phyloP scores from a whole-genome alignment of 1,284 basidiomycete genomes.

The Takashimella tepidaria region DNA sequence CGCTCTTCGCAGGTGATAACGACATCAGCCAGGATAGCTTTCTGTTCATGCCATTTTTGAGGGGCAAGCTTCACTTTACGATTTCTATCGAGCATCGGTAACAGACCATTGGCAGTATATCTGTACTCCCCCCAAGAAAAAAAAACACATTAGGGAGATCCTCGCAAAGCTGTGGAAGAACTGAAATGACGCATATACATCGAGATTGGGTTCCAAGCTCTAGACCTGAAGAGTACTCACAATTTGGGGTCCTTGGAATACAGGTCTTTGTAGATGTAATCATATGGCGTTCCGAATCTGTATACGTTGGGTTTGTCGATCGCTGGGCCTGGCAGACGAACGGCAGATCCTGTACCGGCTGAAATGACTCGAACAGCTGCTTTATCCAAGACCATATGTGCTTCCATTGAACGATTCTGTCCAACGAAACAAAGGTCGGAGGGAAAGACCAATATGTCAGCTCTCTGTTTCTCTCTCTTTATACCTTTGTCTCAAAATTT shows the following conservation, averaged over 20 bases:
- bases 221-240: no score
- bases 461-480: no score
- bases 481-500: no score
- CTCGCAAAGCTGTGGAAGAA: no score
- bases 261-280: constrained; percentile 92
- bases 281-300: constrained; percentile 96
- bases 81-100: constrained; percentile 97
- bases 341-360: constrained; percentile 93
- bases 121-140: no score
- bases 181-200: no score
- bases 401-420: constrained; percentile 99
- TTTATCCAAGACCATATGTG: constrained; percentile 81
- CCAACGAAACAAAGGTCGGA: constrained; percentile 11
- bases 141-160: no score
- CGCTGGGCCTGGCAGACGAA: constrained; percentile 89
- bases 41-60: constrained; percentile 93
- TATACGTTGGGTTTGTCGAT: constrained; percentile 99
- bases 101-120: constrained; percentile 91
- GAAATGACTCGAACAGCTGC: constrained; percentile 89
- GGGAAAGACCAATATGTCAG: neutral
- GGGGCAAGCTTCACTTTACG: constrained; percentile 86
- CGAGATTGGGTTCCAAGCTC: no score
- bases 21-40: constrained; percentile 72
- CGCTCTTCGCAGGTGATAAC: constrained; percentile 99
- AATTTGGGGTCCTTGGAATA: constrained; percentile 75